A percentile compares a stretch with the other conserved stretches of the same genome.
phyloP scores from a whole-genome alignment of 2,329 filamentous ascomycete species.

The Talaromyces funiculosus region DNA sequence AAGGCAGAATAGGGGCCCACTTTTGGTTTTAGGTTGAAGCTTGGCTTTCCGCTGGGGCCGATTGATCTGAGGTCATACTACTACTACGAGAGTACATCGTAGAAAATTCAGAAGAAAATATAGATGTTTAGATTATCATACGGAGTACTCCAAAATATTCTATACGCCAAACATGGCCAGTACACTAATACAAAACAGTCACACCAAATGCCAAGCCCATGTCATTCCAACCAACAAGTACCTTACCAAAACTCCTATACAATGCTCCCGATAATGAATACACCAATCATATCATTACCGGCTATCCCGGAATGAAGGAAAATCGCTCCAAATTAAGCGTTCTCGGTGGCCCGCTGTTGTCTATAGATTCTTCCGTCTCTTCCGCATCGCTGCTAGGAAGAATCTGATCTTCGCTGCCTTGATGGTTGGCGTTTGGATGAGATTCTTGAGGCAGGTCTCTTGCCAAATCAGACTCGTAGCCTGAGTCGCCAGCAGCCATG shows the following conservation, averaged over 20 bases:
- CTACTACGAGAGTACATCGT: too few relatives aligned
- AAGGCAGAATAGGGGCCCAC: not conserved
- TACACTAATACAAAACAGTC: not conserved
- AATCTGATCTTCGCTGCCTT: constrained; percentile 50
- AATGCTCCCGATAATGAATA: constrained; percentile 12
- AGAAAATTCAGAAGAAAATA: not conserved
- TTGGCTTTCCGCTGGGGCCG: constrained; percentile 3
- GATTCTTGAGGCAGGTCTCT: not conserved
- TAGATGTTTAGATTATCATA: not conserved
- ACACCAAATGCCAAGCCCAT: not conserved
- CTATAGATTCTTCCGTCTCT: constrained; percentile 25
- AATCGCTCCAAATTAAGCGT: constrained; percentile 34
- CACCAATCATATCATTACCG: not conserved
- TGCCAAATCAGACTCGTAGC: constrained; percentile 17
- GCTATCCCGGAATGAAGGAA: constrained; percentile 27
- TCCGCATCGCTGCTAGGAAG: constrained; percentile 48
- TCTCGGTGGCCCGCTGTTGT: constrained; percentile 13
- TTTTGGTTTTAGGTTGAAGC: not conserved
- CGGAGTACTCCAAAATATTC: not conserved
- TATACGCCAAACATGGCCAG: not conserved
- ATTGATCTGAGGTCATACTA: not conserved
- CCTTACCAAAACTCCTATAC: constrained; percentile 10
- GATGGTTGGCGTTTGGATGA: constrained; percentile 6
- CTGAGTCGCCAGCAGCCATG: constrained; percentile 12
- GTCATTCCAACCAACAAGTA: constrained; percentile 1